phyloP scores from a whole-genome alignment of 805 yeast genomes.

The Metschnikowia similis region DNA sequence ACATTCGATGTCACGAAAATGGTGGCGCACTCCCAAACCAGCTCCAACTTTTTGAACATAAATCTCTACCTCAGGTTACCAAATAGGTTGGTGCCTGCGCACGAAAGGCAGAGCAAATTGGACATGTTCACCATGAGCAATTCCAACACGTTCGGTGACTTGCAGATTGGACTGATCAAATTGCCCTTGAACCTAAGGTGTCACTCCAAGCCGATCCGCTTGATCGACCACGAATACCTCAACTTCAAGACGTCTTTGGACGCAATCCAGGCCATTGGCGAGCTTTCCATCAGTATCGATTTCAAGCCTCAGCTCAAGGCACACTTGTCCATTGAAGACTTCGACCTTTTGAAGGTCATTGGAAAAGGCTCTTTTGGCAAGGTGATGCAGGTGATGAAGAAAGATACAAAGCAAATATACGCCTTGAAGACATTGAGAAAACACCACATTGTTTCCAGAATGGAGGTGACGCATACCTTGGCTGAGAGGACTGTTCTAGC shows the following conservation, averaged over 20 bases:
- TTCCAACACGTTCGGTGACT: conserved; percentile 52
- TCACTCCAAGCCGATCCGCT: conserved; percentile 47
- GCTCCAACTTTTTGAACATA: conserved; percentile 57
- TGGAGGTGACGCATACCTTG: conserved; percentile 92
- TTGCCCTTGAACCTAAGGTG: conserved; percentile 55
- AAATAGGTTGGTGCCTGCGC: conserved; percentile 49
- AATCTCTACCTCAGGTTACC: conserved; percentile 81
- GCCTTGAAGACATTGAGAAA: conserved; percentile 93
- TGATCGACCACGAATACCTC: conserved; percentile 57
- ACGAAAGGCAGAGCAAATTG: conserved; percentile 25
- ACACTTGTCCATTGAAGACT: conserved; percentile 82
- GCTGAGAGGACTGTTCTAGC: conserved; percentile 96
- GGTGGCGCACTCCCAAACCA: conserved; percentile 28
- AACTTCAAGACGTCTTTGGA: conserved; percentile 42
- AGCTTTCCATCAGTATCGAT: conserved; percentile 59
- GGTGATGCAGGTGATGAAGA: conserved; percentile 97
- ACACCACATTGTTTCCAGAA: conserved; percentile 87
- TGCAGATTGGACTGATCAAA: conserved; percentile 69
- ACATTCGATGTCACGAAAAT: conserved; percentile 74
- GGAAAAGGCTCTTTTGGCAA: conserved; percentile 99
- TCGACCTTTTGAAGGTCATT: conserved; percentile 87
- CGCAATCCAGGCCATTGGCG: conserved; percentile 40
- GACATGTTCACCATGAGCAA: conserved; percentile 33
- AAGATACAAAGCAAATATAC: conserved; percentile 90
- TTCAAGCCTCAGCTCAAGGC: conserved; percentile 60